A percentile compares a stretch with the other conserved stretches of the same genome.
Evolutionary conservation across 352 stramenopile genomes (phyloP).

Genomic region (Phytophthora colocasiae): DNA sequence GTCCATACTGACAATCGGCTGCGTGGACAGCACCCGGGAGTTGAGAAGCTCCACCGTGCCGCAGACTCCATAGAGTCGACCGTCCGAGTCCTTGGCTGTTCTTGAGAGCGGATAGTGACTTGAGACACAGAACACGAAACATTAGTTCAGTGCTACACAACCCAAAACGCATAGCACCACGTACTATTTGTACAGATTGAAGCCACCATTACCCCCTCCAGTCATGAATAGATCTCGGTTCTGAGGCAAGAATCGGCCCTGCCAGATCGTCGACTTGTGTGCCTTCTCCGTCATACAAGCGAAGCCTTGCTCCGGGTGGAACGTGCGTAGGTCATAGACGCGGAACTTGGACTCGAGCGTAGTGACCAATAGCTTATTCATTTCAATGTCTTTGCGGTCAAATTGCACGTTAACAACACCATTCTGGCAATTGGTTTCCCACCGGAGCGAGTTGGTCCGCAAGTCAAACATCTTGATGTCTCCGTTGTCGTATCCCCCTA

Average conservation of each 20-base stretch:
- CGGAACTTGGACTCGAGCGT: constrained; percentile 97
- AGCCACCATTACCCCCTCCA: constrained; percentile 95
- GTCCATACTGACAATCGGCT: constrained; percentile 97
- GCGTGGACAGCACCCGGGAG: constrained; percentile 94
- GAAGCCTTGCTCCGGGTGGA: constrained; percentile 93
- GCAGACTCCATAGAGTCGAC: constrained; percentile 86
- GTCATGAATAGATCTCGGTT: constrained; percentile 98
- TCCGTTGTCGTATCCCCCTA: constrained; percentile 96
- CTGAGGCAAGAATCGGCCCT: constrained; percentile 94
- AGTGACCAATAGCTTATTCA: constrained; percentile 97
- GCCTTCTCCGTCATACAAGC: constrained; percentile 91
- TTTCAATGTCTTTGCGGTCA: constrained; percentile 97
- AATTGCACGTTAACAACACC: constrained; percentile 97
- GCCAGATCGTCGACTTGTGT: constrained; percentile 97
- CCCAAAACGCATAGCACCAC: constrained; percentile 37
- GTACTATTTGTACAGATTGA: constrained; percentile 98
- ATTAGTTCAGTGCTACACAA: constrained; percentile 19
- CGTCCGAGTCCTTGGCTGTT: constrained; percentile 88
- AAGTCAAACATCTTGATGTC: constrained; percentile 98
- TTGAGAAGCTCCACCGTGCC: constrained; percentile 96
- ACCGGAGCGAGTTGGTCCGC: constrained; percentile 92
- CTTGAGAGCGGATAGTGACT: constrained; percentile 86
- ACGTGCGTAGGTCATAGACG: constrained; percentile 94
- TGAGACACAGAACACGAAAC: constrained; percentile 16
- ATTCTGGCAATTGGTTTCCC: constrained; percentile 97